Evolutionary conservation across 2,329 filamentous ascomycete species (phyloP).

Genomic region (Exophiala dermatitidis): DNA sequence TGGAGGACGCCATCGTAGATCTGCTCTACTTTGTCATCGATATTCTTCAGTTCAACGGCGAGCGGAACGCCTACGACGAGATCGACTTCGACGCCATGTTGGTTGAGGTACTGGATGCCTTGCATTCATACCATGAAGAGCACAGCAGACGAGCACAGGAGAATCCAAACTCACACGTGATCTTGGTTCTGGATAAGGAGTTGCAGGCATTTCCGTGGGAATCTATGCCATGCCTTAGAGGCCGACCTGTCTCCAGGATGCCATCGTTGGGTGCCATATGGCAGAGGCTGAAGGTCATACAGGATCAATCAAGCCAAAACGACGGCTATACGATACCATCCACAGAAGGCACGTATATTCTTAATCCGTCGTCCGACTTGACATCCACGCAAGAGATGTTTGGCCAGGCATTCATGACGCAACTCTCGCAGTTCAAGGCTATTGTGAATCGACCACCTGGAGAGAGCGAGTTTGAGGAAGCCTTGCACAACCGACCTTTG

Average conservation of each 20-base stretch:
- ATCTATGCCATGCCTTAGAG: slow-evolving; percentile 76
- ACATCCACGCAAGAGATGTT: slow-evolving; percentile 72
- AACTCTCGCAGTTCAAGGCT: slow-evolving; percentile 31
- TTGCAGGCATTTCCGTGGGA: slow-evolving; percentile 95
- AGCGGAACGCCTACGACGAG: slow-evolving; percentile 94
- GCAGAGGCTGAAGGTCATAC: slow-evolving; percentile 52
- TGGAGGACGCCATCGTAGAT: slow-evolving; percentile 86
- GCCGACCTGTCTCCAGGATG: slow-evolving; percentile 73
- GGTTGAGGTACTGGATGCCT: slow-evolving; percentile 76
- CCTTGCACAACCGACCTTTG: slow-evolving; percentile 60
- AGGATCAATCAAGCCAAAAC: slow-evolving; percentile 21
- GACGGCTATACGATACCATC: slow-evolving; percentile 12
- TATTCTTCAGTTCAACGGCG: slow-evolving; percentile 91
- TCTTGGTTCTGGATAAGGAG: slow-evolving; percentile 84
- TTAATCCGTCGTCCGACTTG: slow-evolving; percentile 84
- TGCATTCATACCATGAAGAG: slow-evolving; percentile 66
- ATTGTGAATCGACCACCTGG: slow-evolving; percentile 63
- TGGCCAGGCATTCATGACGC: slow-evolving; percentile 38
- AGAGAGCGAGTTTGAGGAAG: slow-evolving; percentile 67
- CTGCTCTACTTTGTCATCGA: slow-evolving; percentile 94
- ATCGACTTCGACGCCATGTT: slow-evolving; percentile 92
- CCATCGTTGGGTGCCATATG: slow-evolving; percentile 78
- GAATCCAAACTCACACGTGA: slow-evolving; percentile 54
- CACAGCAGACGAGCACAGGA: slow-evolving; percentile 31
- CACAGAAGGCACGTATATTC: slow-evolving; percentile 56